phyloP scores from a whole-genome alignment of 1,139 yeast genomes.

The Magnusiomyces paraingens region DNA sequence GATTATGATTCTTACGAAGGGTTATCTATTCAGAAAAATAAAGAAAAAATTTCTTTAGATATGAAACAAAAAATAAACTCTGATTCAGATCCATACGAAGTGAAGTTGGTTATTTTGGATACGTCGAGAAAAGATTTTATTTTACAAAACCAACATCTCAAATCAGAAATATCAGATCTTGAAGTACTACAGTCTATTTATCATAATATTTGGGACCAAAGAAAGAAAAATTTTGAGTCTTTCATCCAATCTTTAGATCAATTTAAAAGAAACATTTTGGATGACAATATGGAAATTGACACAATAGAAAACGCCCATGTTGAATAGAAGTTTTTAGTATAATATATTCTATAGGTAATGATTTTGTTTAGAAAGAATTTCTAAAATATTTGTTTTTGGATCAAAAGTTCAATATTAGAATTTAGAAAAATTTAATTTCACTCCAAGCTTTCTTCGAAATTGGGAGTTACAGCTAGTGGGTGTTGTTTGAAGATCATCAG shows the following conservation, averaged over 20 bases:
- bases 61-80: not conserved
- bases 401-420: not conserved
- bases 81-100: not conserved
- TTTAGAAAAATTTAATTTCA: not conserved
- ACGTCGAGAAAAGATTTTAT: not conserved
- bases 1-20: not conserved
- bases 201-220: not conserved
- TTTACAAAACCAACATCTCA: not conserved
- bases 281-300: not conserved
- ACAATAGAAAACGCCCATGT: not conserved
- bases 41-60: not conserved
- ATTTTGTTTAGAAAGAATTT: too few species aligned
- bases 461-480: not conserved
- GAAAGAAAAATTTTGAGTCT: not conserved
- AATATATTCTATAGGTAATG: not conserved
- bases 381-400: not conserved
- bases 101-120: not conserved
- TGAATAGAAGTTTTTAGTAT: not conserved
- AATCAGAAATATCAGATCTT: constrained; percentile 1
- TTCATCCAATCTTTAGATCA: not conserved
- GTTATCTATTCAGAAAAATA: not conserved
- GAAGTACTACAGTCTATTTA: not conserved
- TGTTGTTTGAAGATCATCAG: not conserved
- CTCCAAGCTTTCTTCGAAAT: not conserved
- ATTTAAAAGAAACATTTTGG: not conserved